These are phyloP conservation scores for Plasmodium coatneyi DNA, from an alignment of 169 alveolate species.

Conservation along the genomic window DNA sequence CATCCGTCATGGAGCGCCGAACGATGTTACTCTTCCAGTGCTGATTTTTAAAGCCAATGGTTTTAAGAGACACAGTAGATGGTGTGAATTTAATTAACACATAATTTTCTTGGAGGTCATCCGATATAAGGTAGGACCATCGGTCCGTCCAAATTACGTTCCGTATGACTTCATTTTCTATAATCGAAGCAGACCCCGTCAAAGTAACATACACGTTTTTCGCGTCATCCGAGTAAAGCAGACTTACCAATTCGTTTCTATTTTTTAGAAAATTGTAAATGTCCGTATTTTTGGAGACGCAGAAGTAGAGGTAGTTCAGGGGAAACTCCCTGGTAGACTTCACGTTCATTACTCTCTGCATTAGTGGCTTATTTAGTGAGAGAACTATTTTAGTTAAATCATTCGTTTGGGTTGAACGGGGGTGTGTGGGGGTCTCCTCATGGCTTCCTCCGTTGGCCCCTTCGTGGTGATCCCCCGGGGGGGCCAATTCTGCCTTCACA, in stretches of 20 bases:
- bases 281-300: constrained; percentile 52
- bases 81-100: constrained; percentile 65
- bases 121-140: constrained; percentile 64
- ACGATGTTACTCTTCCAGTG: constrained; percentile 68
- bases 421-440: background rate
- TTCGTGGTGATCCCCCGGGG: background rate
- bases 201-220: constrained; percentile 58
- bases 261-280: constrained; percentile 37
- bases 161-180: constrained; percentile 26
- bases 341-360: constrained; percentile 26
- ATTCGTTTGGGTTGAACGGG: background rate
- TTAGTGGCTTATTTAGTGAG: constrained; percentile 4
- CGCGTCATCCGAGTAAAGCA: constrained; percentile 38
- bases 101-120: constrained; percentile 32
- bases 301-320: constrained; percentile 48
- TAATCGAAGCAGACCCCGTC: constrained; percentile 50
- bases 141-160: constrained; percentile 34
- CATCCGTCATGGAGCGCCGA: constrained; percentile 3
- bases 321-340: constrained; percentile 37
- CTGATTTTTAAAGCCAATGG: constrained; percentile 40
- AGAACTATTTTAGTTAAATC: constrained; percentile 1
- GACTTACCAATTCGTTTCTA: constrained; percentile 9
- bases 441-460: background rate
- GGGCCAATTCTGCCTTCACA: background rate
- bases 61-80: constrained; percentile 32